These are phyloP conservation scores for Rhytidiadelphus loreus DNA, from an alignment of 225 moss, liverwort and hornwort genomes.

Conservation along the genomic window DNA sequence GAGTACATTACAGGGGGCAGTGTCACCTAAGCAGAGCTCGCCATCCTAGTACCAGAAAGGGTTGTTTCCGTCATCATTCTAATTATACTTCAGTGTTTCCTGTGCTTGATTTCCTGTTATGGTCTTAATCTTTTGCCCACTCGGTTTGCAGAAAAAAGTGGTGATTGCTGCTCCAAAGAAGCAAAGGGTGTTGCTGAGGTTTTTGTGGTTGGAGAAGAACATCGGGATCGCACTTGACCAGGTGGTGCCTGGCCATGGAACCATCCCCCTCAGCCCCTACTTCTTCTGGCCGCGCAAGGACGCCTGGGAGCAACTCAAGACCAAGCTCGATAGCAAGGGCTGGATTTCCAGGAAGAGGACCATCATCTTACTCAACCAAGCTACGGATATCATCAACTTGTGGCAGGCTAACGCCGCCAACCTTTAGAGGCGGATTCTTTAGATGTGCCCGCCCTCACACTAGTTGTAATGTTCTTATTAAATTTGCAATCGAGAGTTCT, in stretches of 20 bases:
- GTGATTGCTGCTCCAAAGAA: slow-evolving; percentile 43
- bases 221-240: slow-evolving; percentile 96
- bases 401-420: slow-evolving; percentile 98
- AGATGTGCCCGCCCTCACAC: not conserved
- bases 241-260: slow-evolving; percentile 93
- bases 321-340: slow-evolving; percentile 90
- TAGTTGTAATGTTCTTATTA: slow-evolving; percentile 2
- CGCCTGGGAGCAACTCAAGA: slow-evolving; percentile 93
- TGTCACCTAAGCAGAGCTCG: not conserved
- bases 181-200: slow-evolving; percentile 83
- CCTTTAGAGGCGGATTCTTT: slow-evolving; percentile 21
- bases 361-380: slow-evolving; percentile 92
- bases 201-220: slow-evolving; percentile 98
- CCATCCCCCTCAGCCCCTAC: slow-evolving; percentile 88
- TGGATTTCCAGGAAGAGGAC: slow-evolving; percentile 96
- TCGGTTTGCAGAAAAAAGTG: slow-evolving; percentile 42
- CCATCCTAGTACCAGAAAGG: not conserved
- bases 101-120: not conserved
- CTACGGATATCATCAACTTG: slow-evolving; percentile 96
- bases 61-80: not conserved
- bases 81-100: not conserved
- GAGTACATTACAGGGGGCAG: not conserved
- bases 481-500: slow-evolving; percentile 2
- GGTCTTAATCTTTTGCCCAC: not conserved
- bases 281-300: slow-evolving; percentile 99